phyloP scores from a whole-genome alignment of 2,329 filamentous ascomycete genomes.

The Trichoderma sp. region DNA sequence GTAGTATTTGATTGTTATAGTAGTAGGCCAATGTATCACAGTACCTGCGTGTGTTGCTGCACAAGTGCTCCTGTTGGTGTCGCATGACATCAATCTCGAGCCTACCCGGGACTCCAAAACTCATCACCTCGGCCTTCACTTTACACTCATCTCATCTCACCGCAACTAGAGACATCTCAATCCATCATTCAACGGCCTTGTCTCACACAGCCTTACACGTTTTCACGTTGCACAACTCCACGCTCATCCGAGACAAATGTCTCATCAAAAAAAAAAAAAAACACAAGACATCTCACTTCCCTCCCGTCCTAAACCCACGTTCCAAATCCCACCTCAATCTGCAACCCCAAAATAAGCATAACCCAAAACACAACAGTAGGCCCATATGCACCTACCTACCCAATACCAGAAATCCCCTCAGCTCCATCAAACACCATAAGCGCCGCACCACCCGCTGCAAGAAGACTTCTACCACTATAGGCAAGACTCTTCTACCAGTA shows the following conservation, averaged over 20 bases:
- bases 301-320: not conserved
- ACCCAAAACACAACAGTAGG: not conserved
- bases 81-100: not conserved
- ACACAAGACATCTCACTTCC: not conserved
- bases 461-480: not conserved
- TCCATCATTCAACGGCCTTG: not conserved
- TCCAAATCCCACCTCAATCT: not conserved
- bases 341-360: not conserved
- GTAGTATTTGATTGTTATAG: not conserved
- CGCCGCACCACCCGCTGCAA: not conserved
- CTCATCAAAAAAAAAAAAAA: not conserved
- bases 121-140: not conserved
- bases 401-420: not conserved
- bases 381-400: not conserved
- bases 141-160: not conserved
- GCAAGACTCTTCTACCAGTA: not conserved
- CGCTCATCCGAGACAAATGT: not conserved
- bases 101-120: not conserved
- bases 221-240: not conserved
- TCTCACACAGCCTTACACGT: not conserved
- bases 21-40: not conserved
- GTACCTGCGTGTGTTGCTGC: not conserved
- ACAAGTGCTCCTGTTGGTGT: not conserved
- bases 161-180: not conserved
- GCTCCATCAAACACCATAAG: not conserved